phyloP scores from a whole-genome alignment of 2,329 filamentous ascomycete genomes.

The Diplodia mutila region DNA sequence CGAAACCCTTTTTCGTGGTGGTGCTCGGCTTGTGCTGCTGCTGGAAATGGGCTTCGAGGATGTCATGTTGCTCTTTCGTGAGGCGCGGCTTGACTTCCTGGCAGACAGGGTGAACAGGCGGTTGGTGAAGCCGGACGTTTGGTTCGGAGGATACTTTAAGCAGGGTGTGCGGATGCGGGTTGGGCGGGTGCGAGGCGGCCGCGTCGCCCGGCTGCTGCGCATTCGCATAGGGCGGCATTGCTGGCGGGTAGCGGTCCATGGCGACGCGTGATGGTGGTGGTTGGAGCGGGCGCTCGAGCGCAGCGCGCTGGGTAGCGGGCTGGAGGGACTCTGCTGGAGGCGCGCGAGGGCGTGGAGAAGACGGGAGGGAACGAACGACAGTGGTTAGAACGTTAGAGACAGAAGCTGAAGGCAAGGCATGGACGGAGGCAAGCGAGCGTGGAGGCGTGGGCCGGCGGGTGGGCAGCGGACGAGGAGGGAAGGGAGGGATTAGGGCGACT shows the following conservation, averaged over 20 bases:
- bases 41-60: constrained; percentile 55
- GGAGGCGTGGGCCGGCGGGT: constrained; percentile 7
- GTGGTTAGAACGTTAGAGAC: constrained; percentile 23
- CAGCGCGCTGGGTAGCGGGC: constrained; percentile 5
- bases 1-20: constrained; percentile 55
- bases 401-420: constrained; percentile 21
- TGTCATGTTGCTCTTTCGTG: constrained; percentile 58
- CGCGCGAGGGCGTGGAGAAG: not conserved
- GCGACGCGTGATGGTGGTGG: not conserved
- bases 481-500: constrained; percentile 23
- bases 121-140: constrained; percentile 24
- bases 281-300: not conserved
- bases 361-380: constrained; percentile 18
- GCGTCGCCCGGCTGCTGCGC: constrained; percentile 10
- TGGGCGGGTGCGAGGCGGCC: constrained; percentile 14
- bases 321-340: not conserved
- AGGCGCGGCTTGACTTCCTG: constrained; percentile 55
- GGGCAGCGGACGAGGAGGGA: constrained; percentile 15
- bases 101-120: constrained; percentile 22
- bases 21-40: constrained; percentile 56
- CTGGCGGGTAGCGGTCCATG: constrained; percentile 20
- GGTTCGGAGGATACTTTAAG: constrained; percentile 24
- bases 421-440: constrained; percentile 24
- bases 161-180: constrained; percentile 23
- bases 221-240: constrained; percentile 23